Base-by-base conservation (phyloP, 2,329 filamentous ascomycete genomes). In the Calonectria leucothoes region DNA sequence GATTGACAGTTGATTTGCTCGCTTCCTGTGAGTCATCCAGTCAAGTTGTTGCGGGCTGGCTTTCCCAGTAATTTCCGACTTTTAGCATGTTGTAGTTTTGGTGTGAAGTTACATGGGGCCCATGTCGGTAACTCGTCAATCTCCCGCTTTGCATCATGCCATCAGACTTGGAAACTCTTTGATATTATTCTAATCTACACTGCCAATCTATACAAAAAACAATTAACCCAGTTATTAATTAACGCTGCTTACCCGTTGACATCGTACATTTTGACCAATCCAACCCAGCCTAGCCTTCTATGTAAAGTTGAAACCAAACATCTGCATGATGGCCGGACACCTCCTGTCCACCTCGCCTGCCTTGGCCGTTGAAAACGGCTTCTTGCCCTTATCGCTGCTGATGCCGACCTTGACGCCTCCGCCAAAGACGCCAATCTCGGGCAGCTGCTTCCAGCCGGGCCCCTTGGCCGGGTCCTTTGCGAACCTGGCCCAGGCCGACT, bases 401-500 rank as follows among this genome's bases (percentile, higher is more conserved):
- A 69, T 55, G 7, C 67, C 76, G 11, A 76, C 69, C 23, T 55
- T 71, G 1, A 75, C 77, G 0, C 79, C 80, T 2, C 63, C 79
- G 1, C 81, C 81, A 51, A 82, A 75, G 1, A 81, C 59, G 5
- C 75, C 78, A 6, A 83, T 65, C 15, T 75, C 63, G 0, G 81
- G 77, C 14, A 76, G 70, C 2, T 66, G 27, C 4, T 31, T 57
- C 81, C 82, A 82, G 1, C 81, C 81, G 0, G 80, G 80, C 0
- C 82, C 81, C 0, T 14, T 20, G 2, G 25, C 20, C 0, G 81
- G 82, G 37, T 82, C 55, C 52, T 78, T 82, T 8, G 81, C 77
- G 51, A 83, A 83, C 39, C 74, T 71, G 0, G 80, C 81, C 81
- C 81, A 83, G 2, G 80, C 72, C 52, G 78, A 79, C 35, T 82